These are phyloP conservation scores for Starmerella etchellsii DNA, from an alignment of 805 yeast genomes.

Conservation along the genomic window DNA sequence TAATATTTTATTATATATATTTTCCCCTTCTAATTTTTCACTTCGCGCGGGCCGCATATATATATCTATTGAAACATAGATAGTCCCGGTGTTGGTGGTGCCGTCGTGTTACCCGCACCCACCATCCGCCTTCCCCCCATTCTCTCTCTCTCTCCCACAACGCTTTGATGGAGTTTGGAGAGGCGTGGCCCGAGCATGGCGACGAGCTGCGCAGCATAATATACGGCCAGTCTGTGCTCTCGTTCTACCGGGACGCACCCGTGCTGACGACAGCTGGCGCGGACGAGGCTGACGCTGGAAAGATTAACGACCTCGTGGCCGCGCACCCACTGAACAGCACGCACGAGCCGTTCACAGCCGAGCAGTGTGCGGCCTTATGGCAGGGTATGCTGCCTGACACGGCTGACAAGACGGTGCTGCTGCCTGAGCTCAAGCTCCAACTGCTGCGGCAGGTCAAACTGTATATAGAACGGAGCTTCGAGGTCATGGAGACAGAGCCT, in stretches of 20 bases:
- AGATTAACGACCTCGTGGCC: slow-evolving; percentile 4
- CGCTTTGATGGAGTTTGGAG: too few relatives aligned
- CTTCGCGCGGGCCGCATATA: too few relatives aligned
- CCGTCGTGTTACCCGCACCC: too few relatives aligned
- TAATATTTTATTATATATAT: too few relatives aligned
- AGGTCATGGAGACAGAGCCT: not conserved
- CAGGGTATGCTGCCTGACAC: not conserved
- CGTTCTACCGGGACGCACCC: slow-evolving; percentile 1
- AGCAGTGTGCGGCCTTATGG: slow-evolving; percentile 6
- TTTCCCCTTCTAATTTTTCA: too few relatives aligned
- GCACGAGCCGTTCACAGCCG: not conserved
- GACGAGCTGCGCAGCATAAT: slow-evolving; percentile 4
- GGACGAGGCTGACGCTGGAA: not conserved
- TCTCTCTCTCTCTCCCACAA: too few relatives aligned
- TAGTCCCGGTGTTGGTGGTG: too few relatives aligned
- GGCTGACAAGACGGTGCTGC: not conserved
- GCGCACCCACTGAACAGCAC: slow-evolving; percentile 16
- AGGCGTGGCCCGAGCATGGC: not conserved
- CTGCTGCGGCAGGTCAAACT: slow-evolving; percentile 7
- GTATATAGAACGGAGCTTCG: slow-evolving; percentile 8
- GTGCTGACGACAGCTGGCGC: slow-evolving; percentile 1
- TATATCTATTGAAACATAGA: too few relatives aligned
- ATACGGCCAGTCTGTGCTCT: slow-evolving; percentile 10
- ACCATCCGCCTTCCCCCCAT: too few relatives aligned
- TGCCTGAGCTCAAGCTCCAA: slow-evolving; percentile 7